These are phyloP conservation scores for Thermomucor indicae-seudaticae DNA, from an alignment of 371 early-diverging fungal genomes.

Conservation along the genomic window DNA sequence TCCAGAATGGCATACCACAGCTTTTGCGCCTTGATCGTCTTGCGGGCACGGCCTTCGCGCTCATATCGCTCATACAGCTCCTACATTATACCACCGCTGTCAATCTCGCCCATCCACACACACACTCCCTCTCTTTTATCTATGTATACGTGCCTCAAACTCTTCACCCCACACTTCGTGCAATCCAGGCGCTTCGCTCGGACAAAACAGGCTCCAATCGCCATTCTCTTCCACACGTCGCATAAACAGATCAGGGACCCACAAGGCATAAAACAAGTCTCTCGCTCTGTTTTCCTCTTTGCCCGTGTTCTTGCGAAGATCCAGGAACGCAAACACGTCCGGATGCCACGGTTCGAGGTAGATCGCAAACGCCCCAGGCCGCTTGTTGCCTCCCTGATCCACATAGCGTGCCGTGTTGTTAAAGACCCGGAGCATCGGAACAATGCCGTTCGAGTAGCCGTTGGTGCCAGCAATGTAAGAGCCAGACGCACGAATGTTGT, in stretches of 20 bases:
- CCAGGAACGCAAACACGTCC: constrained; percentile 98
- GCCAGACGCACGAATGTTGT: constrained; percentile 94
- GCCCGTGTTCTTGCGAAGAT: constrained; percentile 98
- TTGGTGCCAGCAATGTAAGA: constrained; percentile 98
- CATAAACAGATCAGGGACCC: constrained; percentile 99
- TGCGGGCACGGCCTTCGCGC: constrained; percentile 77
- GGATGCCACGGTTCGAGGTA: constrained; percentile 99
- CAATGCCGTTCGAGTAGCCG: constrained; percentile 96
- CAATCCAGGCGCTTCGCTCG: constrained; percentile 94
- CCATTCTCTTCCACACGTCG: constrained; percentile 93
- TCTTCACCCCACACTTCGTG: constrained; percentile 94
- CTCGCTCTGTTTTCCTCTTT: constrained; percentile 98
- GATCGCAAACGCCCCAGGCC: constrained; percentile 99
- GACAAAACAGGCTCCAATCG: constrained; percentile 98
- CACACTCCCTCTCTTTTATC: neutral
- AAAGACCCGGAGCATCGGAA: constrained; percentile 98
- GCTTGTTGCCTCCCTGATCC: constrained; percentile 99
- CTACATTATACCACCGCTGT: neutral
- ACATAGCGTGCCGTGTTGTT: constrained; percentile 99
- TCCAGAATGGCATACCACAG: constrained; percentile 99
- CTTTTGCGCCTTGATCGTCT: constrained; percentile 94
- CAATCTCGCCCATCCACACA: no score
- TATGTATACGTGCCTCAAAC: constrained; percentile 57
- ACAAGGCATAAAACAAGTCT: constrained; percentile 96
- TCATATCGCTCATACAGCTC: constrained; percentile 92